Evolutionary conservation across 257 asterid genomes (phyloP), one percentile per base, ranked within the genome.

Genomic region (Sherardia arvensis): DNA sequence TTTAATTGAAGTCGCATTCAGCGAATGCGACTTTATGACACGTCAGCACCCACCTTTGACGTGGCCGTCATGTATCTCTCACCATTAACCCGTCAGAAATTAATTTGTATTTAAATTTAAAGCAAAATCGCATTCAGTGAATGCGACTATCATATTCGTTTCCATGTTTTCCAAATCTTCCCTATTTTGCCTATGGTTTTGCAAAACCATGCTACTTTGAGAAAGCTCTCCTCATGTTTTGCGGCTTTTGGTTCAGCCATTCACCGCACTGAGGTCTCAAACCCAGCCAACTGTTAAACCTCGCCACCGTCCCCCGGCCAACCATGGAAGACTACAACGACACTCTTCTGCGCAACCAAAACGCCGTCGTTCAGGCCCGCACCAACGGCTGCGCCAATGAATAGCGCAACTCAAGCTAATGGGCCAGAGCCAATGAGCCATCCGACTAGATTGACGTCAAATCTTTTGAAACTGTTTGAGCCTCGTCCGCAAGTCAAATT

Each of bases 391-490:
- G 98, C 23, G 92, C 94, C 57, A 91, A 86, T 79, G 93, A n/a
- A n/a, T 91, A 51, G 77, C 83, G 95, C 96, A 91, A 59, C 94
- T 88, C 72, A 91, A 91, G 84, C 74, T 84, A 97, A 92, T 92
- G 43, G 99, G 95, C 62, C 96, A 85, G 77, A 85, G 96, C 78
- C 99, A 93, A 74, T 95, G 77, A 85, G 96, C 78, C 99, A 93
- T 76, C 96, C 99, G 9, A 93, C 99, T 69, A 97, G 99, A 57
- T 83, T 93, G 71, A 93, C 99, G 0, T 38, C 83, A 4, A 87
- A 76, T 77, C 92, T 93, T 62, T 80, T 93, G 75, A 93, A 85
- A 73, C 62, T 93, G 71, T 93, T 93, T 70, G 96, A 93, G 78
- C 91, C 99, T 3, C 96, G 99, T 32, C 94, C 86, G 8, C 97